These are phyloP conservation scores for Colletotrichum paranaense DNA, from an alignment of 2,329 filamentous ascomycete species.

Conservation along the genomic window DNA sequence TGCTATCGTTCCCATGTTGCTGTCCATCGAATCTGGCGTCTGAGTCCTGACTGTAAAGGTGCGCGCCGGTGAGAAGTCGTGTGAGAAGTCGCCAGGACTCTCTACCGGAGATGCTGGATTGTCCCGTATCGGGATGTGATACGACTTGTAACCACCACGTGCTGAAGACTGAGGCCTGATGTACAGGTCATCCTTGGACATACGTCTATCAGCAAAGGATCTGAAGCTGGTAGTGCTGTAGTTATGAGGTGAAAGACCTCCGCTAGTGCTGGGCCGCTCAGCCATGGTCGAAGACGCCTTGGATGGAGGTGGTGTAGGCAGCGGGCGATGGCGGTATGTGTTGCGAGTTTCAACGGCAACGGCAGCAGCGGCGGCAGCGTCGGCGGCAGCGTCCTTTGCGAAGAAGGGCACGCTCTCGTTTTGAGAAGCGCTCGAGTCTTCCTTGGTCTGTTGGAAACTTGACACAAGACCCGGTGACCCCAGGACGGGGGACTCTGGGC, in stretches of 20 bases:
- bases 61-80: conserved; percentile 44
- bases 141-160: conserved; percentile 49
- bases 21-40: conserved; percentile 56
- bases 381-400: conserved; percentile 43
- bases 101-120: conserved; percentile 56
- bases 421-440: conserved; percentile 43
- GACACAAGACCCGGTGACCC: conserved; percentile 47
- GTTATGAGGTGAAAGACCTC: conserved; percentile 44
- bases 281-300: conserved; percentile 40
- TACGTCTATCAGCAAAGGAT: conserved; percentile 51
- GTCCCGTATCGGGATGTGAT: conserved; percentile 54
- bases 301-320: conserved; percentile 38
- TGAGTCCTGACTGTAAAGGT: conserved; percentile 51
- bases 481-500: conserved; percentile 38
- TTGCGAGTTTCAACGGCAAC: conserved; percentile 39
- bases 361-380: conserved; percentile 44
- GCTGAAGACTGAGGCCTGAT: conserved; percentile 44
- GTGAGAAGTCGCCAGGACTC: conserved; percentile 47
- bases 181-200: conserved; percentile 57
- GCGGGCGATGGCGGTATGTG: conserved; percentile 38
- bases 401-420: conserved; percentile 43
- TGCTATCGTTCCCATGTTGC: conserved; percentile 53
- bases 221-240: conserved; percentile 41
- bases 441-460: conserved; percentile 48
- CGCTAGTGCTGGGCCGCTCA: conserved; percentile 55